Base-by-base conservation (phyloP, 2,329 filamentous ascomycete species). In the Thielaviopsis musarum region DNA sequence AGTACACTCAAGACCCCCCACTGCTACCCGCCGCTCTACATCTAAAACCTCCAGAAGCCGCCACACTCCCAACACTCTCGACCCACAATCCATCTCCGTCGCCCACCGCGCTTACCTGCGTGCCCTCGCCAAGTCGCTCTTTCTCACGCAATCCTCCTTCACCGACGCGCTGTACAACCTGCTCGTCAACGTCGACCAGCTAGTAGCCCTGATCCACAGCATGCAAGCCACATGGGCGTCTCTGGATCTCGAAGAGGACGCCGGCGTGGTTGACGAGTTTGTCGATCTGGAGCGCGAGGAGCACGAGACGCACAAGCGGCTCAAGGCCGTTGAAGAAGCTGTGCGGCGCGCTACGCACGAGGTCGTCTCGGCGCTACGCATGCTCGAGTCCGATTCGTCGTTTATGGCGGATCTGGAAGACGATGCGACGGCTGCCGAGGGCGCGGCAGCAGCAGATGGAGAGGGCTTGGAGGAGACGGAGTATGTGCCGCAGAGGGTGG, bases 61-160 rank as follows among this genome's bases (percentile, higher is more conserved):
- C 63, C 54, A 54, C 65, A 15, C 63, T 17, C 41, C 58, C 21
- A 61, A 52, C 60, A 61, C 61, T 17, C 85, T 88, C 65, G 91
- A 97, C 68, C 91, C 91, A 0, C 89, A 96, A 71, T 84, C 85
- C 2, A 78, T 97, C 22, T 83, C 89, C 5, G 80, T 81, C 3
- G 90, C 89, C 2, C 91, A 97, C 70, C 79, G 83, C 17, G 74
- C 79, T 19, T 95, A 94, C 68, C 79, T 97, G 13, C 74, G 78
- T 41, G 80, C 83, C 2, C 75, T 97, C 2, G 73, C 78, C 0
- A 79, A 81, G 52, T 78, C 80, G 6, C 76, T 91, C 2, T 77
- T 91, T 19, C 76, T 91, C 10, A 83, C 82, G 0, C 80, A 82
- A 38, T 65, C 74, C 1, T 69, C 73, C 2, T 90, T 86, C 68